phyloP scores from a whole-genome alignment of 768 basidiomycete genomes.

The Sistotremastrum niveocremeum region DNA sequence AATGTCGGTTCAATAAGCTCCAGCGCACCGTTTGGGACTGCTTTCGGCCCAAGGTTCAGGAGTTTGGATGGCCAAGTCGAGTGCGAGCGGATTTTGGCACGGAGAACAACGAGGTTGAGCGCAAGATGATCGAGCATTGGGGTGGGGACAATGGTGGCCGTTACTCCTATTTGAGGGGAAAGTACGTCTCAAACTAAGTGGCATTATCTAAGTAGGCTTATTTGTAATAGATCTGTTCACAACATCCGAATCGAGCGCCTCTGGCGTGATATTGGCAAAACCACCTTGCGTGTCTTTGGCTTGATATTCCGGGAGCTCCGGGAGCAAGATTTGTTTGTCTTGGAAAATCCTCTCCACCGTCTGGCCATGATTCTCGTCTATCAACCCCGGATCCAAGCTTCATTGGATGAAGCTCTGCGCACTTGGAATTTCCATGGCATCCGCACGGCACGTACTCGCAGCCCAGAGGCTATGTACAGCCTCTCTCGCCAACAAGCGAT shows the following conservation, averaged over 20 bases:
- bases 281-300: slow-evolving; percentile 17
- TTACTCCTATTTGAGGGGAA: too few relatives aligned
- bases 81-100: too few relatives aligned
- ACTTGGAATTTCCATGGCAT: slow-evolving; percentile 18
- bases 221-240: slow-evolving; percentile 18
- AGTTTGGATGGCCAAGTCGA: too few relatives aligned
- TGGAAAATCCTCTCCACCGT: slow-evolving; percentile 11
- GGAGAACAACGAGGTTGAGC: slow-evolving; percentile 11
- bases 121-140: slow-evolving; percentile 6
- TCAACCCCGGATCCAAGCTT: slow-evolving; percentile 16
- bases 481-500: slow-evolving; percentile 14
- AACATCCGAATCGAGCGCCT: slow-evolving; percentile 18
- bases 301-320: slow-evolving; percentile 17
- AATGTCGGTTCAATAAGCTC: slow-evolving; percentile 11
- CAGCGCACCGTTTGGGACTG: too few relatives aligned
- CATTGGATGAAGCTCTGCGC: slow-evolving; percentile 10
- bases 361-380: slow-evolving; percentile 15
- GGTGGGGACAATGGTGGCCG: too few relatives aligned
- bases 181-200: too few relatives aligned
- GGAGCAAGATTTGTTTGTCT: slow-evolving; percentile 13
- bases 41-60: too few relatives aligned
- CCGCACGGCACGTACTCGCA: slow-evolving; percentile 10
- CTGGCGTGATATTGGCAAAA: slow-evolving; percentile 17
- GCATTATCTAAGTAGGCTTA: too few relatives aligned
- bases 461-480: slow-evolving; percentile 13